Conservation (phyloP, 2,329 filamentous ascomycete species). For the Epichloe brachyelytri region DNA sequence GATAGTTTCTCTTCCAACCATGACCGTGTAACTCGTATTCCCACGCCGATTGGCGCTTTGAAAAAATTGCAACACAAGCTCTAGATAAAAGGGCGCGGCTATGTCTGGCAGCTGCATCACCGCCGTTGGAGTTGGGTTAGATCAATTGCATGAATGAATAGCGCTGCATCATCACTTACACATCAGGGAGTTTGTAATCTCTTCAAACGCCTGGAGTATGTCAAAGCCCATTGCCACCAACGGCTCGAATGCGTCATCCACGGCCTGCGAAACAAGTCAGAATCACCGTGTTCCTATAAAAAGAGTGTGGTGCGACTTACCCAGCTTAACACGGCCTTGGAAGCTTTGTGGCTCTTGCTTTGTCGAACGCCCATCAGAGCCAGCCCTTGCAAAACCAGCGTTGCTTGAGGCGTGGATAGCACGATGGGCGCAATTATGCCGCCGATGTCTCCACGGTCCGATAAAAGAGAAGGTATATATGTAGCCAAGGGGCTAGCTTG, state of each 20-base stretch:
- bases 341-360: slow-evolving; percentile 65
- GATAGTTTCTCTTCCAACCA: not conserved
- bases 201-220: slow-evolving; percentile 67
- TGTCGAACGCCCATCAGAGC: slow-evolving; percentile 71
- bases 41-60: no score
- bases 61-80: not conserved
- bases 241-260: slow-evolving; percentile 59
- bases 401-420: slow-evolving; percentile 53
- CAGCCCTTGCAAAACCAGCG: slow-evolving; percentile 60
- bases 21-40: no score
- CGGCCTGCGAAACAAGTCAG: slow-evolving; percentile 34
- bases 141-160: not conserved
- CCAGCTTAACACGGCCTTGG: slow-evolving; percentile 65
- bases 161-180: slow-evolving; percentile 23
- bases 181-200: slow-evolving; percentile 54
- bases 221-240: slow-evolving; percentile 70
- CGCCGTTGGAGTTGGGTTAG: not conserved
- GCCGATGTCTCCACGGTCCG: slow-evolving; percentile 46
- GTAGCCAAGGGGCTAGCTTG: slow-evolving; percentile 54
- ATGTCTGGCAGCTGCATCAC: not conserved
- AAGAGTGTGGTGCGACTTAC: slow-evolving; percentile 36
- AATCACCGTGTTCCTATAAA: no score
- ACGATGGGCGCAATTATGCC: slow-evolving; percentile 75
- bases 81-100: not conserved
- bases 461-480: slow-evolving; percentile 55